These are phyloP conservation scores for Colletotrichum sp. DNA, from an alignment of 2,329 filamentous ascomycete genomes.

Conservation along the genomic window DNA sequence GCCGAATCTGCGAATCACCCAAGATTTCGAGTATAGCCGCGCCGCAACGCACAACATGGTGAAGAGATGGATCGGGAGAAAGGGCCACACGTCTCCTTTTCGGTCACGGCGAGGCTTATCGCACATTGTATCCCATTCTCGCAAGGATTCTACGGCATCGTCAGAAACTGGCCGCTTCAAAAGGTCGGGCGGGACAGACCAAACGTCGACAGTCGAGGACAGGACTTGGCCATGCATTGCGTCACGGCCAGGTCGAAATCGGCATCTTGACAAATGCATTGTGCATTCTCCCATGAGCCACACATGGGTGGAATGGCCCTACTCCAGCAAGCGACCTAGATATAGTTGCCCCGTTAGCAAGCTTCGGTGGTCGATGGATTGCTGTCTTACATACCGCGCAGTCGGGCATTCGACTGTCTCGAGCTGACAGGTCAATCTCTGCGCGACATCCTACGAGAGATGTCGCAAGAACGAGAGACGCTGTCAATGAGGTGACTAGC, in stretches of 20 bases:
- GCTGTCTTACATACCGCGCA: neutral
- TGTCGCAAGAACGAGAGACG: neutral
- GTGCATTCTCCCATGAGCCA: neutral
- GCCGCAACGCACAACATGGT: neutral
- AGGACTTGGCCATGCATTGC: neutral
- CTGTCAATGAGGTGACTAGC: neutral
- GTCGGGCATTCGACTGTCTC: neutral
- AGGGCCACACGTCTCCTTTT: neutral
- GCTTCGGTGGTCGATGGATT: fast-evolving
- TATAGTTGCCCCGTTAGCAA: neutral
- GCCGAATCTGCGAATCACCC: neutral
- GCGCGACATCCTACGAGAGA: neutral
- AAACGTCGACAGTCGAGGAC: neutral
- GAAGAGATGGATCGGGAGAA: slow-evolving; percentile 1
- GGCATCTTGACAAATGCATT: neutral
- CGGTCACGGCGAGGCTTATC: neutral
- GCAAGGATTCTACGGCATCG: neutral
- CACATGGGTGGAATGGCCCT: neutral
- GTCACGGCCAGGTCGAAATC: neutral
- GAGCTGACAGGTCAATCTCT: neutral
- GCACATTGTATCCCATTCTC: slow-evolving; percentile 11
- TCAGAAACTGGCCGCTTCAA: neutral
- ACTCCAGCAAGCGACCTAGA: neutral
- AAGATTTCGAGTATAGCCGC: neutral
- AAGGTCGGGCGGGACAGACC: neutral